Evolutionary conservation across 331 rosid genomes (phyloP).

Genomic region (Malus hybrid): DNA sequence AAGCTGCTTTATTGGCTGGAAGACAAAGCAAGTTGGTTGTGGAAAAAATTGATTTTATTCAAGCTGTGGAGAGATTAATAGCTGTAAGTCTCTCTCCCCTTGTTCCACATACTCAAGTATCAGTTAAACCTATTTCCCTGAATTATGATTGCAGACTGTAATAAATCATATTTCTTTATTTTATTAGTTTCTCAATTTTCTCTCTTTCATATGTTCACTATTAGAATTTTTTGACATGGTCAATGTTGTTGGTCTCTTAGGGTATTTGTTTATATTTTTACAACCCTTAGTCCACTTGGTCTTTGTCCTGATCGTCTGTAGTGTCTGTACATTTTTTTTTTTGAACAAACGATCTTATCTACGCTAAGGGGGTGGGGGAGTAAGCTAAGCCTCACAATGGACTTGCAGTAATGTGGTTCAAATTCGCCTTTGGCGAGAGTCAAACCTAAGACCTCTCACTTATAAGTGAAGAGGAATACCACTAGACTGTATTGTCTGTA

Average conservation of each 20-base stretch:
- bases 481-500: too few relatives aligned
- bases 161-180: background rate
- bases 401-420: too few relatives aligned
- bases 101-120: background rate
- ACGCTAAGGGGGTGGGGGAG: too few relatives aligned
- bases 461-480: too few relatives aligned
- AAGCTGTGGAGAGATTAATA: slow-evolving; percentile 88
- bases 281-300: background rate
- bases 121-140: background rate
- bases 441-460: too few relatives aligned
- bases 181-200: background rate
- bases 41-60: slow-evolving; percentile 79
- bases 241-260: background rate
- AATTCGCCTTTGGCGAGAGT: too few relatives aligned
- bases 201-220: background rate
- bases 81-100: slow-evolving; percentile 54
- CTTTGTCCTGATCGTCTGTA: background rate
- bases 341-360: too few relatives aligned
- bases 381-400: too few relatives aligned
- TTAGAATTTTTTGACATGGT: background rate
- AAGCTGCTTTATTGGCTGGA: slow-evolving; percentile 94
- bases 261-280: background rate
- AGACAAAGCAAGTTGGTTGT: slow-evolving; percentile 74
- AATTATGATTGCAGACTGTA: background rate
- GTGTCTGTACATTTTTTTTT: background rate